phyloP scores from a whole-genome alignment of 2,329 filamentous ascomycete genomes.

The Ophiostoma sp. region DNA sequence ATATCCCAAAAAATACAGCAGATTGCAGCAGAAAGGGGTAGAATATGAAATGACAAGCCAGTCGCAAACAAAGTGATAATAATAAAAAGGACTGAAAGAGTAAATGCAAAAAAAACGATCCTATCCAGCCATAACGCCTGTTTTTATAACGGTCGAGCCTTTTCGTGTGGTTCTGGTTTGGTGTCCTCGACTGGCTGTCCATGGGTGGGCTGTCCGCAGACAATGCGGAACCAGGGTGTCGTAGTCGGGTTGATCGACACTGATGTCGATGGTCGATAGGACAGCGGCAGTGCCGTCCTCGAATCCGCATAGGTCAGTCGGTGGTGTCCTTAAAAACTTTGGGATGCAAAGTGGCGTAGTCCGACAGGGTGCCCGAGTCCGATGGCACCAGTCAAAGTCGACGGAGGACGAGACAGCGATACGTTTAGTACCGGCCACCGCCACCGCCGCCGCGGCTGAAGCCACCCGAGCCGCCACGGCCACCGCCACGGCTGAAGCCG shows the following conservation, averaged over 20 bases:
- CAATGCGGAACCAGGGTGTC: background rate
- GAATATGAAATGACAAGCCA: background rate
- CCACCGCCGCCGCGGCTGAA: conserved; percentile 30
- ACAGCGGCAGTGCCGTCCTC: background rate
- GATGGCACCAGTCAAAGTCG: too few species aligned
- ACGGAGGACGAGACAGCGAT: background rate
- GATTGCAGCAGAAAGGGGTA: background rate
- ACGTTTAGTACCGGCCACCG: conserved; percentile 29
- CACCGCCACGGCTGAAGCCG: conserved; percentile 24
- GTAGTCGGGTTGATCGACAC: background rate
- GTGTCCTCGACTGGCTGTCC: background rate
- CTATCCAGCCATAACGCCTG: conserved; percentile 22
- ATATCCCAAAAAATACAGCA: conserved; percentile 6
- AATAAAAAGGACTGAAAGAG: background rate
- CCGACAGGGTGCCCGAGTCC: background rate
- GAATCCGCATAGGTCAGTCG: background rate
- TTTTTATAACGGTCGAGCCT: conserved; percentile 13
- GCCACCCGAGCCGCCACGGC: conserved; percentile 28
- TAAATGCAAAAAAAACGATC: conserved; percentile 11
- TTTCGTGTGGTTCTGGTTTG: conserved; percentile 13
- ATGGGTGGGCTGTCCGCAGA: background rate
- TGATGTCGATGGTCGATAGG: background rate
- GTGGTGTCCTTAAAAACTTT: background rate
- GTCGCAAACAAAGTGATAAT: background rate
- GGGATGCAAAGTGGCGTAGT: background rate